phyloP scores from a whole-genome alignment of 352 stramenopile species.

The Phytophthora vignae region DNA sequence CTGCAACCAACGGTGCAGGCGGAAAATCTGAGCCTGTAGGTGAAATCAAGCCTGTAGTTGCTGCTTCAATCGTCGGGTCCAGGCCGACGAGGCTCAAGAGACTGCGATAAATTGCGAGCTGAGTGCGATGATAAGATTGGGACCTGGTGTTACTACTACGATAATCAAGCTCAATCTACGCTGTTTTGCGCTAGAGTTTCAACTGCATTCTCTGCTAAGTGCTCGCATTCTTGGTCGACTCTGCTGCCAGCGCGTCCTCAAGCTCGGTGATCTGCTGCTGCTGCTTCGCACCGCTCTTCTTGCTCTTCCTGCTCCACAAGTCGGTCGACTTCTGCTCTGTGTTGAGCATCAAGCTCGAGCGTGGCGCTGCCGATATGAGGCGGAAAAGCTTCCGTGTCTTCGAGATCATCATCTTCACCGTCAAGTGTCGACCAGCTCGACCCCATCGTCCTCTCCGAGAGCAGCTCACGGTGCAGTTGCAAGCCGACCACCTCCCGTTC shows the following conservation, averaged over 20 bases:
- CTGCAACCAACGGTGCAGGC: background rate
- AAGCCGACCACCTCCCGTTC: constrained; percentile 31
- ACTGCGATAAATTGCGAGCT: constrained; percentile 26
- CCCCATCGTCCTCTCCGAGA: constrained; percentile 8
- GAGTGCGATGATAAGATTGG: background rate
- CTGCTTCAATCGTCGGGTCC: constrained; percentile 25
- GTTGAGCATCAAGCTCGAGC: background rate
- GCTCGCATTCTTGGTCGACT: too few species aligned
- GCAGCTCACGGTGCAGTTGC: constrained; percentile 15
- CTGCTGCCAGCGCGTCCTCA: too few species aligned
- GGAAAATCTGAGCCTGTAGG: constrained; percentile 8
- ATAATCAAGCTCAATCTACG: too few species aligned
- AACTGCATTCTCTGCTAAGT: too few species aligned
- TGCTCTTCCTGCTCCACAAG: background rate
- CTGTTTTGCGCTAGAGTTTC: too few species aligned
- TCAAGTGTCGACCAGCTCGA: constrained; percentile 4
- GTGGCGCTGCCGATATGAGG: background rate
- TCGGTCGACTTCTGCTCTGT: constrained; percentile 4
- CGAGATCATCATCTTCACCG: background rate
- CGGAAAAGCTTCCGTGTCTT: background rate
- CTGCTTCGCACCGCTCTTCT: too few species aligned
- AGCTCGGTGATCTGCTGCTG: too few species aligned
- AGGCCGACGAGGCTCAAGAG: constrained; percentile 46
- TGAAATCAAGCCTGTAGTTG: constrained; percentile 21
- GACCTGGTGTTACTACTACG: too few species aligned